Evolutionary conservation across 495 filamentous ascomycete species (phyloP), one percentile per base, ranked within the genome.

Genomic region (Podospora australis): DNA sequence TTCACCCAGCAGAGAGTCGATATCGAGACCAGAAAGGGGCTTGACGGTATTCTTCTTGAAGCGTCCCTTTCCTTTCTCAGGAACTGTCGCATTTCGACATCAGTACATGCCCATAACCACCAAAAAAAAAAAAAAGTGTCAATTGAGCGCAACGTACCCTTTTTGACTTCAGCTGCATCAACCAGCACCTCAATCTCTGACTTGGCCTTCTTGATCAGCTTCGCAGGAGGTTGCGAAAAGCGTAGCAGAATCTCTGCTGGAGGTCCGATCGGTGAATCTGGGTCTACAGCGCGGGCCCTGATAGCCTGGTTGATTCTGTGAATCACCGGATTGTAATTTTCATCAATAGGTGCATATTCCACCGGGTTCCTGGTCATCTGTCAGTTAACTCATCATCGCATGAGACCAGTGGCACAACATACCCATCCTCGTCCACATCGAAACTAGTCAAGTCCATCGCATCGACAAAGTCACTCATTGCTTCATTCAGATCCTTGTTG

Each of bases 401-500:
- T n/a, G 34, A 41, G 9, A 25, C 3, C 13, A 21, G 8, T 10
- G 1, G 8, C 1, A n/a, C 0, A 21, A 56, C 72, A 61, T 66
- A 86, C 83, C 84, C 88, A 51, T 90, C 81, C 20, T 91, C 87
- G 36, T 78, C 74, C 22, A 58, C 64, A 9, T 59, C 69, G 55
- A 67, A 78, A 0, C 54, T 68, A 20, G 83, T 84, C 3, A 99
- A 69, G 58, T 99, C 90, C 94, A 99, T 97, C 32, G 77, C 80
- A 57, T 96, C 88, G 2, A 99, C 89, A 58, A 90, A 96, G 49
- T 86, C 81, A 57, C 81, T 83, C 91, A 97, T 95, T 1, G 88
- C 83, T 26, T 82, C 63, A 30, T 78, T 73, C 47, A 97, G 69
- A 5, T 84, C 77, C 11, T 83, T 73, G n/a, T 65, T 81, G 2